Base-by-base conservation (phyloP, 2,329 filamentous ascomycete species). In the Diatrype stigma region DNA sequence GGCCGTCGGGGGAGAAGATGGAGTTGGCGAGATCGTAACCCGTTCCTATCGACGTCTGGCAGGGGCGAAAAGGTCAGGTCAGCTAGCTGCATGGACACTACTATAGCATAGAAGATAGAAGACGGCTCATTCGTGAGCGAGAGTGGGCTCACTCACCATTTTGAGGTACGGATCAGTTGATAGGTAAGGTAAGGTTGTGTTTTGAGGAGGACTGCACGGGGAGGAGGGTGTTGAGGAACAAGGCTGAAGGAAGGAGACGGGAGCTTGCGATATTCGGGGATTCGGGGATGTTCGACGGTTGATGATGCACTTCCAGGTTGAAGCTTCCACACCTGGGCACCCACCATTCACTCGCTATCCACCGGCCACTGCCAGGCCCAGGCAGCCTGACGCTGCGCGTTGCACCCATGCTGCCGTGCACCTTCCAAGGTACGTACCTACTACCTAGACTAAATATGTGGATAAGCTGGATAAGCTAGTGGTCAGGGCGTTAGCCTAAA, bases 21-120 rank as follows among this genome's bases (percentile, higher is more conserved):
- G 94, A 97, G 83, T 99, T 99, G 71, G 90, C 90, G 66, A 99
- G 87, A 84, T 99, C 94, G 78, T 99, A 99, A 69, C 94, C 94
- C 67, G 94, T 99, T 70, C 94, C 94, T 88, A 99, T 99, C 69
- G 94, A 99, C 68, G 94, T 99, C 94, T 99, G 62, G 6, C 34
- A 37, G 14, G 14, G 12, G n/a, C 6, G n/a, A 17, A 17, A 17
- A 16, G 6, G 34, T 37, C 16, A 37, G 34, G n/a, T 17, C 30
- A 34, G 30, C 30, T 37, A 46, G 34, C 34, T 17, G 12, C 34
- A 17, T 37, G 14, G 34, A 37, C 16, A 4, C 34, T 16, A 7
- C 30, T 34, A 7, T 34, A n/a, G n/a, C n/a, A n/a, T 30, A 6
- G 26, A 30, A 30, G 26, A 30, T 30, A 30, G 26, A 30, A 6